Evolutionary conservation across 140 eudicot species (phyloP), one percentile per base, ranked within the genome.

Genomic region (Oenanthe javanica): DNA sequence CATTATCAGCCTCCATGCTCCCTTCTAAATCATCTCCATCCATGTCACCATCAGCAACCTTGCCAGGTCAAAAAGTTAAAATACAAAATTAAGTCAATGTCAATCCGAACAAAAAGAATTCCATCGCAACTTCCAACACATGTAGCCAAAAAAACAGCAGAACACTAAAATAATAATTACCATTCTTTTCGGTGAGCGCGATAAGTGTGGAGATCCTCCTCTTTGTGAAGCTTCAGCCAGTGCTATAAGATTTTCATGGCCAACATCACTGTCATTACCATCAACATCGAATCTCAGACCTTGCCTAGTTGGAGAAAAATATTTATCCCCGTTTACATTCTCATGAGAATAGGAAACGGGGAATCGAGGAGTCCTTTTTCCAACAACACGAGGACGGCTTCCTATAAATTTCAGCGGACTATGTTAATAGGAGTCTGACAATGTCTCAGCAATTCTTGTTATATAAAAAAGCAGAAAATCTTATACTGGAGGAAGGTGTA

Each of bases 331-430:
- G 23, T 84, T 90, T n/a, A 77, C 82, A 81, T 85, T 89, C 75
- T 93, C 96, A 81, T 81, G 78, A 48, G 97, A 64, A 87, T 83
- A 87, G 40, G 89, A 86, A 81, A 95, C 90, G 69, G 97, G 99
- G 83, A 89, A 83, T 40, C 99, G 90, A 12, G 99, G 99, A 4
- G 99, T 95, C 87, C 99, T 90, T 89, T 95, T 92, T 69, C 99
- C 99, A 79, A 95, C 99, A 79, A 90, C 97, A 82, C 94, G 96
- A 79, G 96, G 91, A 45, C 91, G 89, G 80, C 82, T 94, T 83
- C 93, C 97, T 95, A 79, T 61, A 81, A 67, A 79, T 84, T 25
- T 74, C 80, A 50, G 72, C 1, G 69, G 25, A 54, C 45, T 66
- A 77, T 69, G 64, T 48, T 83, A 82, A 76, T 10, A 59, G 36